Conservation (phyloP, 140 eudicot genomes). For the Bidens hawaiensis region DNA sequence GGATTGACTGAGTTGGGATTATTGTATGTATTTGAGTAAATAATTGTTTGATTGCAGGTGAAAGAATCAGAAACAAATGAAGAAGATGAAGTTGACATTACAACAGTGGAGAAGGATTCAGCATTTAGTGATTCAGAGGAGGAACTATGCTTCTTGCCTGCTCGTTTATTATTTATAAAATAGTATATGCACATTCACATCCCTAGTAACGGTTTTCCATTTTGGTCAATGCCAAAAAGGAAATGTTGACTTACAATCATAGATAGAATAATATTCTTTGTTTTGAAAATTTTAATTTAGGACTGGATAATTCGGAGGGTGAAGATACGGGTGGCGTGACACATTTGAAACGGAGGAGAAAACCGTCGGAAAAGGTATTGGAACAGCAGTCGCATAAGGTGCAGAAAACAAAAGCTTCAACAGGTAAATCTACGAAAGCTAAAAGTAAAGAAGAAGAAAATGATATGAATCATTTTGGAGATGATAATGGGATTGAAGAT, state of each 20-base stretch:
- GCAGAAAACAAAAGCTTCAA: slow-evolving; percentile 39
- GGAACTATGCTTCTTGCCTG: slow-evolving; percentile 80
- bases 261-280: background rate
- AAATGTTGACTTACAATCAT: background rate
- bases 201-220: background rate
- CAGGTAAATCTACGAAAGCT: slow-evolving; percentile 34
- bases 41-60: slow-evolving; percentile 40
- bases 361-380: slow-evolving; percentile 71
- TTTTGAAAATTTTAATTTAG: slow-evolving; percentile 20
- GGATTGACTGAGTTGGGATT: background rate
- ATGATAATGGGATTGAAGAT: slow-evolving; percentile 27
- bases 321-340: slow-evolving; percentile 61
- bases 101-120: slow-evolving; percentile 62
- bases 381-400: slow-evolving; percentile 56
- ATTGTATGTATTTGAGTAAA: background rate
- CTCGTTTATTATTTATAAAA: slow-evolving; percentile 6
- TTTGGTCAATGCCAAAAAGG: background rate
- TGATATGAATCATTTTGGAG: slow-evolving; percentile 20
- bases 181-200: background rate
- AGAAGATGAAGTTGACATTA: slow-evolving; percentile 86
- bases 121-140: slow-evolving; percentile 91
- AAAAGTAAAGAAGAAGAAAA: slow-evolving; percentile 28
- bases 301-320: slow-evolving; percentile 53
- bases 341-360: slow-evolving; percentile 57
- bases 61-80: slow-evolving; percentile 65